phyloP scores from a whole-genome alignment of 2,329 filamentous ascomycete species.

The Verticillium nubilum region DNA sequence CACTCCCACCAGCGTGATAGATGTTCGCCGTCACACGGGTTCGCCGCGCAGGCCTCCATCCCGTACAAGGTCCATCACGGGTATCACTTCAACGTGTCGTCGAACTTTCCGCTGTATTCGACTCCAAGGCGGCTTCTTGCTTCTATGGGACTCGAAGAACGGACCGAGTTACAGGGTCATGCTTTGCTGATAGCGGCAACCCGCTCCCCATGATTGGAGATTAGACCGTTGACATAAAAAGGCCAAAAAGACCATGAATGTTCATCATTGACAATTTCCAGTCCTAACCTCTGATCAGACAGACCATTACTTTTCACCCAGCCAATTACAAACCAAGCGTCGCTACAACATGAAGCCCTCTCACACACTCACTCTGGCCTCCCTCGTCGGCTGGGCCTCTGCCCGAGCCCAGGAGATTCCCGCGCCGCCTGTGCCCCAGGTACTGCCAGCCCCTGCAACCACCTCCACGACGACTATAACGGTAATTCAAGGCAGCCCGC shows the following conservation, averaged over 20 bases:
- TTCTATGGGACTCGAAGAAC: background rate
- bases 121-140: background rate
- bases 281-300: too few relatives aligned
- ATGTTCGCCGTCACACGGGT: background rate
- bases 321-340: background rate
- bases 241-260: too few relatives aligned
- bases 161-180: background rate
- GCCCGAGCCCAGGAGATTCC: slow-evolving; percentile 5
- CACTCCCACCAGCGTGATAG: background rate
- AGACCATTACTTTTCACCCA: background rate
- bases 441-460: background rate
- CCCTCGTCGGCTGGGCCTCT: slow-evolving; percentile 2
- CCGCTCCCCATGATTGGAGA: too few relatives aligned
- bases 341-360: background rate
- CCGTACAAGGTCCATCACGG: background rate
- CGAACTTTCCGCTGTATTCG: background rate
- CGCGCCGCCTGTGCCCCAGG: slow-evolving; percentile 1
- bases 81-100: background rate
- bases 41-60: background rate
- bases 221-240: too few relatives aligned
- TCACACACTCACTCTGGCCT: background rate
- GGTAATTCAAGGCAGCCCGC: slow-evolving; percentile 3
- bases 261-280: too few relatives aligned
- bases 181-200: background rate
- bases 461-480: slow-evolving; percentile 5